Conservation (phyloP, 2,329 filamentous ascomycete species). For the Phyllosticta citriasiana region DNA sequence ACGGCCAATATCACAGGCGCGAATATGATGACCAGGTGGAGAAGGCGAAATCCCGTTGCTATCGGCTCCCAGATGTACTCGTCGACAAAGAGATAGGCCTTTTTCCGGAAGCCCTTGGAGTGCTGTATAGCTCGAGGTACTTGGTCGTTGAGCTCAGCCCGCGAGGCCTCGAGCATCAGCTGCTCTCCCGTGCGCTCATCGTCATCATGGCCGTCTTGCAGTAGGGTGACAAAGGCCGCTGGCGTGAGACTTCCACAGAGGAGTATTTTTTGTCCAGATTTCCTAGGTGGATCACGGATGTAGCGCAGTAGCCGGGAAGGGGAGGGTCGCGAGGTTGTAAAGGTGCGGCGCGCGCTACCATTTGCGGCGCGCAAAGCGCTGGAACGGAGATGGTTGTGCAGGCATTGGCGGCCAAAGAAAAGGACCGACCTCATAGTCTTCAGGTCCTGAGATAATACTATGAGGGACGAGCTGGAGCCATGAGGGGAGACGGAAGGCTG, state of each 20-base stretch:
- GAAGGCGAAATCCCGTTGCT: slow-evolving; percentile 75
- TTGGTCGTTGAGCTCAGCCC: slow-evolving; percentile 63
- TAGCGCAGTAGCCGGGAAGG: not conserved
- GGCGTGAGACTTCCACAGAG: slow-evolving; percentile 36
- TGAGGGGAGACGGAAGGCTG: not conserved
- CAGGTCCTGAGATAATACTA: slow-evolving; percentile 1
- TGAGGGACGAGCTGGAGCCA: slow-evolving; percentile 3
- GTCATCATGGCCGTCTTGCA: slow-evolving; percentile 35
- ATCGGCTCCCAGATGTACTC: slow-evolving; percentile 70
- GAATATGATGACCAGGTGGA: slow-evolving; percentile 81
- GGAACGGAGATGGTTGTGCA: slow-evolving; percentile 31
- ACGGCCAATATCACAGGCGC: slow-evolving; percentile 76
- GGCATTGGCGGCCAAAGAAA: slow-evolving; percentile 40
- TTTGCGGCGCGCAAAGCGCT: slow-evolving; percentile 17
- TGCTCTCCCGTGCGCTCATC: slow-evolving; percentile 60
- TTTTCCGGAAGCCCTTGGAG: slow-evolving; percentile 47
- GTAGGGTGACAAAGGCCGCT: slow-evolving; percentile 42
- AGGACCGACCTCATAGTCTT: slow-evolving; percentile 40
- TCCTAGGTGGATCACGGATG: slow-evolving; percentile 8
- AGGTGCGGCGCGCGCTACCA: slow-evolving; percentile 4
- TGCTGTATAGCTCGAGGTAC: slow-evolving; percentile 54
- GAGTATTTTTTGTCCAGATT: not conserved
- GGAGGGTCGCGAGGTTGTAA: slow-evolving; percentile 1
- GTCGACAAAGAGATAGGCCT: slow-evolving; percentile 58
- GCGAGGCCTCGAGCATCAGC: slow-evolving; percentile 77